Evolutionary conservation across 1,284 basidiomycete species (phyloP).

Genomic region (Boletus mariae): DNA sequence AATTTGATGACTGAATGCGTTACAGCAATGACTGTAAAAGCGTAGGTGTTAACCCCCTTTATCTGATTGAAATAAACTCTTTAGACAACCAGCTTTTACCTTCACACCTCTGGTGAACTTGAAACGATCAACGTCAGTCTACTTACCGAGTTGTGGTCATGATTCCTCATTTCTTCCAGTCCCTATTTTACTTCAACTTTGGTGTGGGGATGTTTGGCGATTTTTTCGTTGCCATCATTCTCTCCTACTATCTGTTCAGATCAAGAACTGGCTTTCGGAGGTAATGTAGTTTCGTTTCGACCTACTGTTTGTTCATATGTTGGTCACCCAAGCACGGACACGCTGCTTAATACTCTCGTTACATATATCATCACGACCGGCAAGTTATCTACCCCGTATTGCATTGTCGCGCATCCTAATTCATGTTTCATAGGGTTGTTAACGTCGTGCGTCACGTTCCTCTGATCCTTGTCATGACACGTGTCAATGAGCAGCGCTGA

Average conservation of each 20-base stretch:
- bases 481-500: too few relatives aligned
- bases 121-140: not conserved
- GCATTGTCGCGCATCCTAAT: not conserved
- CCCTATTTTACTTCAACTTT: constrained; percentile 41
- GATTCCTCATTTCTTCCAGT: constrained; percentile 24
- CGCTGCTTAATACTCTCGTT: constrained; percentile 41
- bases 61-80: not conserved
- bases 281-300: constrained; percentile 21
- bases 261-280: constrained; percentile 42
- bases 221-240: constrained; percentile 39
- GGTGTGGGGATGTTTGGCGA: constrained; percentile 40
- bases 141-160: not conserved
- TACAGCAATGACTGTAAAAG: constrained; percentile 43
- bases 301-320: not conserved
- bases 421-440: not conserved
- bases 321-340: constrained; percentile 38
- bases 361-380: constrained; percentile 47
- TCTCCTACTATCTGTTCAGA: constrained; percentile 40
- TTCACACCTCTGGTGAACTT: too few relatives aligned
- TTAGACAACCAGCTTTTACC: constrained; percentile 32
- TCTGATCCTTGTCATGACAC: too few relatives aligned
- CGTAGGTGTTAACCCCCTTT: constrained; percentile 29
- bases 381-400: constrained; percentile 9
- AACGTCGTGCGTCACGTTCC: too few relatives aligned
- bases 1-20: not conserved